Percentiles rank a stretch among this genome's conserved stretches.
These are phyloP conservation scores for Didymellaceae sp. DNA, from an alignment of 2,329 filamentous ascomycete genomes.

Conservation along the genomic window DNA sequence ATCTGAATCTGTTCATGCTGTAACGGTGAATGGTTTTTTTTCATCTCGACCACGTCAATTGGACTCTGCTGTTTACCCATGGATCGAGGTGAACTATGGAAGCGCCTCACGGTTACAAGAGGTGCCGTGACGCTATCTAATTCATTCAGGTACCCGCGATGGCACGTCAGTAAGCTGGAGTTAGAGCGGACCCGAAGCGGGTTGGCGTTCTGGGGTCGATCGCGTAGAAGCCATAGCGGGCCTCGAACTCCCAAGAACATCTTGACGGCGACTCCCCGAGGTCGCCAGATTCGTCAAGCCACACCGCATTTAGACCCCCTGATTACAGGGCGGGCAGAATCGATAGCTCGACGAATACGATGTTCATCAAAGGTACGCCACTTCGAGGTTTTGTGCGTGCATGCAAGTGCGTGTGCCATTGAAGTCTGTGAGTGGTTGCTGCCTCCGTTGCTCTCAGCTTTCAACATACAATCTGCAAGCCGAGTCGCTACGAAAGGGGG, in stretches of 20 bases:
- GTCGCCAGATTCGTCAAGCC: conserved; percentile 9
- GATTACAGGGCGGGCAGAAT: conserved; percentile 15
- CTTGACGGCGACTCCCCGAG: conserved; percentile 3
- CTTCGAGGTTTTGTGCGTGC: not conserved
- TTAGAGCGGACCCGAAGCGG: conserved; percentile 6
- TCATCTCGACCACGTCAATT: not conserved
- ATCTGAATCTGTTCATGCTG: not conserved
- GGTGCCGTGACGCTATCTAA: not conserved
- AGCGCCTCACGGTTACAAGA: no score
- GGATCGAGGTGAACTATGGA: not conserved
- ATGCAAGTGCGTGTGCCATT: conserved; percentile 2
- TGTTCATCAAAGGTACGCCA: conserved; percentile 13
- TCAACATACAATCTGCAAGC: not conserved
- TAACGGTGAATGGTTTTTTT: not conserved
- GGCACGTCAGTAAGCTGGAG: conserved; percentile 1
- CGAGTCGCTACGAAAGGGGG: not conserved
- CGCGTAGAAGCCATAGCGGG: conserved; percentile 6
- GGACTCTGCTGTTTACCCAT: not conserved
- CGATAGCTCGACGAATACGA: conserved; percentile 14
- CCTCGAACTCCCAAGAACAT: conserved; percentile 5
- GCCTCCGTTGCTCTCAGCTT: not conserved
- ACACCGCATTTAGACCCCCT: conserved; percentile 4
- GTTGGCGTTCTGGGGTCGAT: conserved; percentile 15
- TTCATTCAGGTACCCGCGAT: conserved; percentile 11
- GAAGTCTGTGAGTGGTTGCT: not conserved